Conservation (phyloP, 1,139 yeast species). For the Candida labiduridarum region DNA sequence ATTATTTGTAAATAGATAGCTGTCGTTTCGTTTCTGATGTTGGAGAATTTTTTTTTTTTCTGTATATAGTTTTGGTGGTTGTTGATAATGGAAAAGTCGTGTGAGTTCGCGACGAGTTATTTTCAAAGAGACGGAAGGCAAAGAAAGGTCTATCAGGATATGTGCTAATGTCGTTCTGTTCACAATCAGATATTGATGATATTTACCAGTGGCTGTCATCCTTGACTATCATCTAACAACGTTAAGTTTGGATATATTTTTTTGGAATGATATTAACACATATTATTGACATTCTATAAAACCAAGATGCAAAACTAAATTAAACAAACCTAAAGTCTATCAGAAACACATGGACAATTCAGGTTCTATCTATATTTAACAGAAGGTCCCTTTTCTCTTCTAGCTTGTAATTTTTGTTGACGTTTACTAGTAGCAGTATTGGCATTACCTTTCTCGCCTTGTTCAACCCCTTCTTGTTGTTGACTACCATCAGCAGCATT, state of each 20-base stretch:
- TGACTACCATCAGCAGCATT: neutral
- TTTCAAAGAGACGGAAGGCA: no score
- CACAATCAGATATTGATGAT: no score
- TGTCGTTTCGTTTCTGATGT: conserved; percentile 3
- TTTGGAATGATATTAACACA: no score
- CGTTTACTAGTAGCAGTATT: conserved; percentile 42
- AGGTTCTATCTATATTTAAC: conserved; percentile 26
- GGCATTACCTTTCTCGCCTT: neutral
- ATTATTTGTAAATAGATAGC: no score
- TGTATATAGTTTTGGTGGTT: neutral
- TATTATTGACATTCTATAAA: neutral
- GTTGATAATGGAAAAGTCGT: conserved; percentile 2
- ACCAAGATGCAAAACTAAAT: neutral
- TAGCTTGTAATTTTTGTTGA: conserved; percentile 49
- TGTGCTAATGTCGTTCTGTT: no score
- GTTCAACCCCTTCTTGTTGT: neutral
- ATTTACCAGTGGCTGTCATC: no score
- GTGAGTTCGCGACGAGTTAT: conserved; percentile 1
- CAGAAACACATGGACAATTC: neutral
- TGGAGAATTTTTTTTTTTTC: conserved; percentile 6
- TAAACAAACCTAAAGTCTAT: neutral
- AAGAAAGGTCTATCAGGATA: no score
- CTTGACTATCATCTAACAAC: no score
- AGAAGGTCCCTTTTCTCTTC: conserved; percentile 40
- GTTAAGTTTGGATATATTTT: no score